Evolutionary conservation across 176 grass and related monocot species (phyloP).

Genomic region (Paspalum notatum): DNA sequence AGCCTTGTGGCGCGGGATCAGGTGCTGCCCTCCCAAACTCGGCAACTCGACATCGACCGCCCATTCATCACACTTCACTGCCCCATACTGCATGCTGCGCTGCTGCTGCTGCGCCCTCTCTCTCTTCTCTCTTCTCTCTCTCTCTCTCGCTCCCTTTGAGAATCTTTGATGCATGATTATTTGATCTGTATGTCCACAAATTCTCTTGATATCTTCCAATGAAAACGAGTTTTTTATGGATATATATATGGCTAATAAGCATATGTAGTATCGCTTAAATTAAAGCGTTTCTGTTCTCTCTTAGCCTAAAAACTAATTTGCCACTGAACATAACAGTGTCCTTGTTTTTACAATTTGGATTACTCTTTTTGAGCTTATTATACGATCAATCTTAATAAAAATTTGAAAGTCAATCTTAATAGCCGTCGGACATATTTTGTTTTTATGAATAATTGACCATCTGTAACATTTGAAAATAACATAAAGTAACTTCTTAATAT

Average conservation of each 20-base stretch:
- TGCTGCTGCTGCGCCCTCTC: not conserved
- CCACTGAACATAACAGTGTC: no score
- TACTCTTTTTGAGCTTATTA: no score
- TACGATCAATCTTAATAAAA: no score
- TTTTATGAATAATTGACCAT: no score
- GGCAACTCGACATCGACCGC: constrained; percentile 49
- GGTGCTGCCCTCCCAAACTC: constrained; percentile 46
- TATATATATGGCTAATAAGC: not conserved
- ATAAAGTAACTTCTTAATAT: no score
- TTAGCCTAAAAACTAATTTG: no score
- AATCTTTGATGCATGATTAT: no score
- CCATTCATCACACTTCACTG: not conserved
- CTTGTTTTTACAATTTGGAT: no score
- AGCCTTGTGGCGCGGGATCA: constrained; percentile 37
- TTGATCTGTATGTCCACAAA: not conserved
- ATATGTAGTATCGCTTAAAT: not conserved
- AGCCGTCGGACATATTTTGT: no score
- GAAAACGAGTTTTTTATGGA: not conserved
- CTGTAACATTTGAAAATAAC: no score
- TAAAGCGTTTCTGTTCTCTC: no score
- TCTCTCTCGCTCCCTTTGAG: not conserved
- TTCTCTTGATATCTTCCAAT: not conserved
- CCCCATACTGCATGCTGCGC: not conserved
- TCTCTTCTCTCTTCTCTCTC: not conserved
- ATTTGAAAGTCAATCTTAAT: no score